Conservation (phyloP, 1,284 basidiomycete species). For the Xerocomus nothofagi region DNA sequence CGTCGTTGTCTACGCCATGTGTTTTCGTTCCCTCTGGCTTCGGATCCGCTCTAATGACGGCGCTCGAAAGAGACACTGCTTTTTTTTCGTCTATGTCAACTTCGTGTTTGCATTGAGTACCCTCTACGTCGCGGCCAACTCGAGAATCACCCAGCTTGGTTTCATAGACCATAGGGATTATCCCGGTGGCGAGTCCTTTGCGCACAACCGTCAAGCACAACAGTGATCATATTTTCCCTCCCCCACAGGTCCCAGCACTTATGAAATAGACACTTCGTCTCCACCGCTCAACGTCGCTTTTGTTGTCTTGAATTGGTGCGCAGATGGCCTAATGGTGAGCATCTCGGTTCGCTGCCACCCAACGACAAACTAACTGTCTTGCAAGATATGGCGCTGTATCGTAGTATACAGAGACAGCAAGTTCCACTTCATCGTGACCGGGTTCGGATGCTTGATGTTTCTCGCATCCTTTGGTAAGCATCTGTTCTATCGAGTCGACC, state of each 20-base stretch:
- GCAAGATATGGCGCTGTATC: constrained; percentile 37
- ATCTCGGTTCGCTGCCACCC: background rate
- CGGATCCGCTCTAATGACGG: constrained; percentile 16
- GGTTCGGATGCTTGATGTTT: constrained; percentile 25
- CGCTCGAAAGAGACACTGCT: constrained; percentile 18
- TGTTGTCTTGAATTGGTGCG: constrained; percentile 34
- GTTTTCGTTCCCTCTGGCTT: constrained; percentile 30
- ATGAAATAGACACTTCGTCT: constrained; percentile 25
- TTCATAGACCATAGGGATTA: constrained; percentile 39
- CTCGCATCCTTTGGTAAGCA: constrained; percentile 27
- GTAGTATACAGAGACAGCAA: constrained; percentile 36
- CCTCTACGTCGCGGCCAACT: constrained; percentile 29
- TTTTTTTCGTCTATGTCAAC: constrained; percentile 34
- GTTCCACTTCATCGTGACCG: constrained; percentile 18
- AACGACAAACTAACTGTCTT: background rate
- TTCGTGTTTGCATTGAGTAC: constrained; percentile 35
- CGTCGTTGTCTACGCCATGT: constrained; percentile 31
- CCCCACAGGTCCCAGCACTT: constrained; percentile 26
- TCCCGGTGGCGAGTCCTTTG: constrained; percentile 33
- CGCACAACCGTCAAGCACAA: background rate
- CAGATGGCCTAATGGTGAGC: constrained; percentile 36
- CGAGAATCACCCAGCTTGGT: constrained; percentile 31
- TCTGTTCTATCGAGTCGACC: background rate
- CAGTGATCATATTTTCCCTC: background rate
- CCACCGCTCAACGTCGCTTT: constrained; percentile 30